These are phyloP conservation scores for Metarhizium sp. DNA, from an alignment of 2,329 filamentous ascomycete genomes.

Conservation along the genomic window DNA sequence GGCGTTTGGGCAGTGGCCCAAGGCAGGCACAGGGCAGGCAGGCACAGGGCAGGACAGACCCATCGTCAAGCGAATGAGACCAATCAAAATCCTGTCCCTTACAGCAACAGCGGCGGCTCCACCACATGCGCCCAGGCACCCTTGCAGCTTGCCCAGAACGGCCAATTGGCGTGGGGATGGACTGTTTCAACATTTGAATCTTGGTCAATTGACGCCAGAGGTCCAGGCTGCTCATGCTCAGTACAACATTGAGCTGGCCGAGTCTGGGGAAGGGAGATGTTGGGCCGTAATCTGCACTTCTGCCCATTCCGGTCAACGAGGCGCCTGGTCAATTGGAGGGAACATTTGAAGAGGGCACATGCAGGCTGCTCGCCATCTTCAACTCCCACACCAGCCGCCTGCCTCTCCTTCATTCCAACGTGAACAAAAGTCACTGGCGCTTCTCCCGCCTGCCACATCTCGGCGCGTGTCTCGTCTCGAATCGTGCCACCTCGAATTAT, in stretches of 20 bases:
- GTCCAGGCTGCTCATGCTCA: too few species aligned
- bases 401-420: slow-evolving; percentile 1
- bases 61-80: background rate
- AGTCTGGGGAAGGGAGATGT: too few species aligned
- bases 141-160: background rate
- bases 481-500: background rate
- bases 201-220: background rate
- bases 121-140: background rate
- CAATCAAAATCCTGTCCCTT: background rate
- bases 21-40: too few species aligned
- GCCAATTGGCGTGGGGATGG: background rate
- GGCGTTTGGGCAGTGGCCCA: too few species aligned
- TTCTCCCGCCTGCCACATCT: slow-evolving; percentile 3
- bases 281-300: too few species aligned
- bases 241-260: too few species aligned
- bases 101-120: background rate
- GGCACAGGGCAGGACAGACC: background rate
- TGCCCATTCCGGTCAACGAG: too few species aligned
- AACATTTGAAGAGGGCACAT: too few species aligned
- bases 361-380: background rate
- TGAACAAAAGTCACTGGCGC: slow-evolving; percentile 1
- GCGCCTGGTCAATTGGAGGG: too few species aligned
- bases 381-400: background rate
- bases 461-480: background rate
- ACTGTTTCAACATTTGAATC: background rate